Percentiles rank a stretch among this genome's conserved stretches.
Evolutionary conservation across 306 rosid species (phyloP).

Genomic region (Bauhinia variegata): DNA sequence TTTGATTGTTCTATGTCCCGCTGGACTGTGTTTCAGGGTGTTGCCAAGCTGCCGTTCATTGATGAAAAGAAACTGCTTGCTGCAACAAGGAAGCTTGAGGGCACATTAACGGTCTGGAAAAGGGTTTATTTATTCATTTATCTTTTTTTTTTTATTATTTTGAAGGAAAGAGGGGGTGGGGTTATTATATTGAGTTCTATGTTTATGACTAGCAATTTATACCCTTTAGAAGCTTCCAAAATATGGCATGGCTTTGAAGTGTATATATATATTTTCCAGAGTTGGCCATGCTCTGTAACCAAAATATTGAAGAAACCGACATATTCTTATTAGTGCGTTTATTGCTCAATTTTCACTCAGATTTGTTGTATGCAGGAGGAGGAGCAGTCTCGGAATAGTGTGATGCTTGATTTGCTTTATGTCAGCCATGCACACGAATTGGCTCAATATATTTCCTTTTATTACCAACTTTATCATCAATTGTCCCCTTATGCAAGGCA

Average conservation of each 20-base stretch:
- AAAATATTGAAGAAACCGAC: no score
- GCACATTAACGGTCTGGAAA: conserved; percentile 77
- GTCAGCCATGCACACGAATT: conserved; percentile 66
- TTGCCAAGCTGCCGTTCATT: conserved; percentile 96
- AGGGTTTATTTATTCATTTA: neutral
- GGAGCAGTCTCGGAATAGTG: conserved; percentile 73
- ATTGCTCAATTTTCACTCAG: conserved; percentile 38
- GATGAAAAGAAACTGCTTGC: conserved; percentile 80
- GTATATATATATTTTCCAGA: no score
- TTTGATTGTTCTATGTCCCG: conserved; percentile 14
- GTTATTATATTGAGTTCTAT: no score
- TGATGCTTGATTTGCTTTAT: conserved; percentile 83
- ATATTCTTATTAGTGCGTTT: no score
- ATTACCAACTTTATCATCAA: conserved; percentile 48
- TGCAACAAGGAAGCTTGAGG: conserved; percentile 81
- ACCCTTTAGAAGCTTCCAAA: no score
- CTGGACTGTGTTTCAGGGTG: conserved; percentile 61
- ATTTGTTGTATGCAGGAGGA: conserved; percentile 66
- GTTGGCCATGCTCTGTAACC: no score
- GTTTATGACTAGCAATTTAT: no score
- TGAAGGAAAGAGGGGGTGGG: no score
- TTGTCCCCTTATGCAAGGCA: conserved; percentile 47
- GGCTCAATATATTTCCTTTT: conserved; percentile 53
- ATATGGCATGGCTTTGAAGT: no score
- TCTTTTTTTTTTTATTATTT: no score